Evolutionary conservation across 352 stramenopile species (phyloP).

Genomic region (Thalassiosira livingstoniorum): DNA sequence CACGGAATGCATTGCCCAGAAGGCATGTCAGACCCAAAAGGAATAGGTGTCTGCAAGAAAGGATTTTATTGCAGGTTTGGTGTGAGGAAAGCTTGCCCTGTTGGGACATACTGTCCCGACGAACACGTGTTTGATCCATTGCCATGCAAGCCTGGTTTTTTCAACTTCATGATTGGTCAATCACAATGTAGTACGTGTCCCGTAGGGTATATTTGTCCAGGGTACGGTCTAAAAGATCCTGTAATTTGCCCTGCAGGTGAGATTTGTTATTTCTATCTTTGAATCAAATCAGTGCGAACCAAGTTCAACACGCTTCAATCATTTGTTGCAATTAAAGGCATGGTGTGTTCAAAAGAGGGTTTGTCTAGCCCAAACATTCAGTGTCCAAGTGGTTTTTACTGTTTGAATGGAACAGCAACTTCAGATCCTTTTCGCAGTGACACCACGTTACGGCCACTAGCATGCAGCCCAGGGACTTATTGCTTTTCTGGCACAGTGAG

Average conservation of each 20-base stretch:
- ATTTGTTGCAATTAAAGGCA: constrained; percentile 92
- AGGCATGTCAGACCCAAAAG: constrained; percentile 86
- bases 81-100: constrained; percentile 89
- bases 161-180: constrained; percentile 93
- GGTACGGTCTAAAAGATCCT: constrained; percentile 91
- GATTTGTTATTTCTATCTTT: no score
- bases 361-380: constrained; percentile 90
- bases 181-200: constrained; percentile 90
- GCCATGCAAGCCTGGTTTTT: constrained; percentile 91
- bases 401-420: constrained; percentile 92
- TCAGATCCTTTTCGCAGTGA: constrained; percentile 96
- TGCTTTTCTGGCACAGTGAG: constrained; percentile 93
- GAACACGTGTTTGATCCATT: constrained; percentile 88
- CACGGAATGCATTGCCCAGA: constrained; percentile 23
- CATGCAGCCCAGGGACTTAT: constrained; percentile 94
- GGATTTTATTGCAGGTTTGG: constrained; percentile 93
- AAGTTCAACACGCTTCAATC: constrained; percentile 81
- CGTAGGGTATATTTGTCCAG: constrained; percentile 93
- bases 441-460: constrained; percentile 94
- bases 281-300: neutral
- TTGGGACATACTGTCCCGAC: constrained; percentile 91
- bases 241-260: constrained; percentile 90
- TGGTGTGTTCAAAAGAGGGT: constrained; percentile 90
- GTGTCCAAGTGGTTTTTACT: constrained; percentile 96
- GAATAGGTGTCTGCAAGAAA: constrained; percentile 88